Evolutionary conservation across 306 rosid genomes (phyloP), one percentile per base, ranked within the genome.

Genomic region (Cicer pinnatifidum): DNA sequence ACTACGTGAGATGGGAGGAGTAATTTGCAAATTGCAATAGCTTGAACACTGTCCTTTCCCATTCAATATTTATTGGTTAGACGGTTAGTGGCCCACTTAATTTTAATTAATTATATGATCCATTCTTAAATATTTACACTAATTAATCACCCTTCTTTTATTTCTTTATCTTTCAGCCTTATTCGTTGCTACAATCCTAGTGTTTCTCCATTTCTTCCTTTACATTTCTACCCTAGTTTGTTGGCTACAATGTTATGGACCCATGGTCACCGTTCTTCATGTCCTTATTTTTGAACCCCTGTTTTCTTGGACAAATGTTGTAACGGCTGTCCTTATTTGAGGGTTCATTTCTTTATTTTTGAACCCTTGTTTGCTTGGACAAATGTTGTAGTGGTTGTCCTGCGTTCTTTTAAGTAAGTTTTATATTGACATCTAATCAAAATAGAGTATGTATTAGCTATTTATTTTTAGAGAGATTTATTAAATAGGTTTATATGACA

Each of bases 11-110:
- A 28, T 3, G 4, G 5, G 4, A 0, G 0, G 35, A 28, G 35
- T 75, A 66, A 23, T 77, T 72, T 71, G 70, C 11, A 65, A 71
- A 79, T 72, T 71, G 70, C 11, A 65, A 71, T 79, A 46, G 58
- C 50, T 50, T 75, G 72, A 75, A 63, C 63, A 43, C 39, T 6
- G 15, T 66, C 9, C 23, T 53, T 19, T 37, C 57, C 68, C 84
- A 80, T 76, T 56, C 60, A 13, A 67, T 38, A 43, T 23, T 45
- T 77, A 83, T 61, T 83, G 87, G 84, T 12, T 80, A 61, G 84
- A 76, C 82, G 82, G 87, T 23, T 45, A 83, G 80, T 83, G 86
- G 74, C 60, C 84, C 86, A 80, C 79, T 75, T 78, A 48, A 75
- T 56, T 75, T 69, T 78, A 69, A 28, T 28, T 19, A 54, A 17